Evolutionary conservation across 371 early-diverging fungal species (phyloP).

Genomic region (Mucor saturninus): DNA sequence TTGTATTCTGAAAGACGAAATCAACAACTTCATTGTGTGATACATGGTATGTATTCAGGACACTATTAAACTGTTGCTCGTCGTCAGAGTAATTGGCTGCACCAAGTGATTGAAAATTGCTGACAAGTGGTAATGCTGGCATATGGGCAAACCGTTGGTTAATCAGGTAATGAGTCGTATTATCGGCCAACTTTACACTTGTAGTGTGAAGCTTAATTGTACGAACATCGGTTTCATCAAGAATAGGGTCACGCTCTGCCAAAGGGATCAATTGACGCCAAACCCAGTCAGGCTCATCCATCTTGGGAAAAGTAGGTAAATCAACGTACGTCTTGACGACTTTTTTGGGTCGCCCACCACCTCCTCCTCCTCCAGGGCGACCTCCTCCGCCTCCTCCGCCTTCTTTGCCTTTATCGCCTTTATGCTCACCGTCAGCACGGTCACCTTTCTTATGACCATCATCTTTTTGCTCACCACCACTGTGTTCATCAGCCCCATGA

Average conservation of each 20-base stretch:
- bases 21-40: constrained; percentile 36
- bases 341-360: neutral
- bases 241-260: constrained; percentile 16
- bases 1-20: constrained; percentile 43
- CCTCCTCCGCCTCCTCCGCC: neutral
- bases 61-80: constrained; percentile 20
- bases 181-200: constrained; percentile 15
- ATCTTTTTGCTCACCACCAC: neutral
- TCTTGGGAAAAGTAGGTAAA: constrained; percentile 24
- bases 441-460: neutral
- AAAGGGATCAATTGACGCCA: constrained; percentile 24
- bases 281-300: constrained; percentile 26
- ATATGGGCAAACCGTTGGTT: constrained; percentile 31
- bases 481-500: neutral
- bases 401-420: neutral
- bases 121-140: neutral
- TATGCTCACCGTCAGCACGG: neutral
- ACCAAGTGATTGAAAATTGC: neutral
- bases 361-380: constrained; percentile 5
- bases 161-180: constrained; percentile 37
- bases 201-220: constrained; percentile 31
- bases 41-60: constrained; percentile 32
- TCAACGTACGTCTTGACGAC: constrained; percentile 6
- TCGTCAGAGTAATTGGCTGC: neutral
- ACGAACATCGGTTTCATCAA: constrained; percentile 27